phyloP scores from a whole-genome alignment of 768 basidiomycete genomes.

The Tylopilus intermedius region DNA sequence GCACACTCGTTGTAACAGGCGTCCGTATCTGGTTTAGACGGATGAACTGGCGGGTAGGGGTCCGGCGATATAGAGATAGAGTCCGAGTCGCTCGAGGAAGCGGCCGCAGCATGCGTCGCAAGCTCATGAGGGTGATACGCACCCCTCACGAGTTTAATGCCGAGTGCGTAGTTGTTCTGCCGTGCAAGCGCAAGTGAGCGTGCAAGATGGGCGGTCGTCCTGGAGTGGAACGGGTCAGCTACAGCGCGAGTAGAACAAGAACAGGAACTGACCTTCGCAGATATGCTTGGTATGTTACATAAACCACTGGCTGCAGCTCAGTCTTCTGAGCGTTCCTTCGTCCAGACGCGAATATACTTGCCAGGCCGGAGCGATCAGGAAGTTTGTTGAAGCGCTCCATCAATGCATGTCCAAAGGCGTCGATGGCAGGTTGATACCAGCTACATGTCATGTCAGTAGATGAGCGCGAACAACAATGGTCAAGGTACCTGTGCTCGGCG shows the following conservation, averaged over 20 bases:
- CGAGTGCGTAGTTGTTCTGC: slow-evolving; percentile 64
- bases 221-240: slow-evolving; percentile 19
- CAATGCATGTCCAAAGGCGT: slow-evolving; percentile 69
- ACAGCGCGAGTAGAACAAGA: too few species aligned
- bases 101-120: too few species aligned
- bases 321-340: neutral
- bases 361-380: slow-evolving; percentile 8
- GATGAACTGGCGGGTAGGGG: too few species aligned
- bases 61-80: too few species aligned
- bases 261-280: slow-evolving; percentile 53
- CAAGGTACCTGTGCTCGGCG: slow-evolving; percentile 67
- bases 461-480: neutral
- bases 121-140: slow-evolving; percentile 66
- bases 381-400: slow-evolving; percentile 71
- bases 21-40: too few species aligned
- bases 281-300: slow-evolving; percentile 88
- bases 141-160: slow-evolving; percentile 89
- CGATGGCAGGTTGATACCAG: slow-evolving; percentile 75
- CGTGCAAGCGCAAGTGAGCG: slow-evolving; percentile 64
- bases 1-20: too few species aligned
- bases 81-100: too few species aligned
- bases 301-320: slow-evolving; percentile 65
- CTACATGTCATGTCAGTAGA: slow-evolving; percentile 26
- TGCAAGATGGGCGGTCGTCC: slow-evolving; percentile 64
- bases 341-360: slow-evolving; percentile 3